These are phyloP conservation scores for Aureobasidium sp. DNA, from an alignment of 2,329 filamentous ascomycete species.

Conservation along the genomic window DNA sequence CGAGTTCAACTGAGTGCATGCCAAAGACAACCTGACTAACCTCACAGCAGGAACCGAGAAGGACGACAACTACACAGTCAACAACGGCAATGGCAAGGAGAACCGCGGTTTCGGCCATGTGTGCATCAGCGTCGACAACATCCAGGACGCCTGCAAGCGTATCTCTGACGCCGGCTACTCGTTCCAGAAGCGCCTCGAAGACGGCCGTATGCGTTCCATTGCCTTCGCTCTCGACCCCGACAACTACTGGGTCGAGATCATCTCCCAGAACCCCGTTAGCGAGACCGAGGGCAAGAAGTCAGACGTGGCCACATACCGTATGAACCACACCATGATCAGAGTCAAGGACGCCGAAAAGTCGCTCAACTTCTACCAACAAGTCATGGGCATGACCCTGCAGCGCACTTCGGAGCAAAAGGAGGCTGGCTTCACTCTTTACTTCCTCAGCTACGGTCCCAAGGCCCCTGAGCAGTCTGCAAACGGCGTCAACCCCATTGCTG, in stretches of 20 bases:
- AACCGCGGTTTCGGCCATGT: slow-evolving; percentile 76
- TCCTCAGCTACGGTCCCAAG: slow-evolving; percentile 63
- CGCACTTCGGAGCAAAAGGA: slow-evolving; percentile 62
- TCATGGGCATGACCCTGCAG: slow-evolving; percentile 79
- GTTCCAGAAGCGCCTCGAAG: slow-evolving; percentile 90
- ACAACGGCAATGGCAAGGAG: slow-evolving; percentile 87
- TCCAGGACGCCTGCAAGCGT: slow-evolving; percentile 82
- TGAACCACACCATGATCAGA: slow-evolving; percentile 71
- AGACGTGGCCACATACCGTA: slow-evolving; percentile 64
- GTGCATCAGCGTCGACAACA: slow-evolving; percentile 59
- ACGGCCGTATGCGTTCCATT: slow-evolving; percentile 80
- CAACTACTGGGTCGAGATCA: slow-evolving; percentile 61
- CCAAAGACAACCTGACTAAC: neutral
- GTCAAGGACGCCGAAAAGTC: slow-evolving; percentile 57
- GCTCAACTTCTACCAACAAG: slow-evolving; percentile 54
- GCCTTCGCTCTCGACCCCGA: slow-evolving; percentile 66
- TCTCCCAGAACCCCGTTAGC: slow-evolving; percentile 63
- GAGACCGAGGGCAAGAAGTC: slow-evolving; percentile 67
- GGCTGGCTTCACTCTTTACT: slow-evolving; percentile 82
- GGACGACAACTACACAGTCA: slow-evolving; percentile 69
- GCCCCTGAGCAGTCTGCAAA: slow-evolving; percentile 45
- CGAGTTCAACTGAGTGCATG: no score
- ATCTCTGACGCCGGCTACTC: slow-evolving; percentile 83
- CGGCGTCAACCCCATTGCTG: slow-evolving; percentile 50
- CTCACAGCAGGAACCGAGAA: slow-evolving; percentile 53